These are phyloP conservation scores for Amanita pseudoporphyria DNA, from an alignment of 768 basidiomycete genomes.

Conservation along the genomic window DNA sequence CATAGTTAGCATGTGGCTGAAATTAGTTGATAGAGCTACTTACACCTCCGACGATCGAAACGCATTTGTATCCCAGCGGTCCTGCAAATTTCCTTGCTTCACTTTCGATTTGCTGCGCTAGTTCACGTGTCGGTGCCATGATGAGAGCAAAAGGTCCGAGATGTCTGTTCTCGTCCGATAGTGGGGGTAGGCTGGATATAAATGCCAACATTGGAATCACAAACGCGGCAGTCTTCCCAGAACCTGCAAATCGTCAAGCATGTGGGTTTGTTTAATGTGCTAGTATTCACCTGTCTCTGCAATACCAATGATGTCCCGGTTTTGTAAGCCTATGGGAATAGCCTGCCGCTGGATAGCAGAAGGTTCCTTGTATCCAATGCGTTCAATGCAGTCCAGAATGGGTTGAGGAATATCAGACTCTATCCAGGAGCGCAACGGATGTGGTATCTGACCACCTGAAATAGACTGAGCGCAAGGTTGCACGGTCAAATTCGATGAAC, in stretches of 20 bases:
- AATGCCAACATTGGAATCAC: conserved; percentile 97
- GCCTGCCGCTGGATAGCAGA: conserved; percentile 97
- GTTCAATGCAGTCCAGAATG: conserved; percentile 78
- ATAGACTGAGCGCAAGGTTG: conserved; percentile 3
- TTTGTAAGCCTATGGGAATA: conserved; percentile 96
- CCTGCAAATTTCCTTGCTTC: conserved; percentile 89
- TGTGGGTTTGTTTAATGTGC: neutral
- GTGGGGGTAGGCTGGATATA: conserved; percentile 75
- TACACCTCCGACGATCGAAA: conserved; percentile 97
- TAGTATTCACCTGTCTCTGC: conserved; percentile 83
- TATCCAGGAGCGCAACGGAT: conserved; percentile 86
- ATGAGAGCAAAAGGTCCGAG: conserved; percentile 91
- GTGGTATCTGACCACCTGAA: conserved; percentile 84
- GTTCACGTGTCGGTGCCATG: conserved; percentile 93
- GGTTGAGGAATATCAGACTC: conserved; percentile 76
- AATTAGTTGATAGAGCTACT: conserved; percentile 19
- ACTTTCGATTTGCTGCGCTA: conserved; percentile 94
- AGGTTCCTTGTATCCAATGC: conserved; percentile 95
- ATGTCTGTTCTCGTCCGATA: conserved; percentile 90
- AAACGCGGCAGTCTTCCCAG: conserved; percentile 97
- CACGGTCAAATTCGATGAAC: conserved; percentile 12
- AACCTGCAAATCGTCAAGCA: conserved; percentile 44
- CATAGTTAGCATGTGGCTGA: neutral
- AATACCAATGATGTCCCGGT: conserved; percentile 95
- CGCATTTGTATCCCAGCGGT: conserved; percentile 86